phyloP scores from a whole-genome alignment of 1,139 yeast genomes.

The Pichia sp. region DNA sequence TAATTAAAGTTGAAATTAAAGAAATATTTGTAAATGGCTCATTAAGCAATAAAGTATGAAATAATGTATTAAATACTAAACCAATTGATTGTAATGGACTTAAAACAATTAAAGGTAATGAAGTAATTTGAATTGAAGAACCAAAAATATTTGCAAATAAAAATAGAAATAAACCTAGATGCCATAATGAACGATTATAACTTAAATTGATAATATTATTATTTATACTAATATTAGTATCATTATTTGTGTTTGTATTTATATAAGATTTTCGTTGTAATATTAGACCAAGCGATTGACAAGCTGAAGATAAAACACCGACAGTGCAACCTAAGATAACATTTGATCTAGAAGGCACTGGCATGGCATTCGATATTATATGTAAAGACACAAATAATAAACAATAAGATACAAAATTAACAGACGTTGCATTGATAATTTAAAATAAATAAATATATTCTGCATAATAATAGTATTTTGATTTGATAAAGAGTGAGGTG shows the following conservation, averaged over 20 bases:
- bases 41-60: constrained; percentile 60
- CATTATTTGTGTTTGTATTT: constrained; percentile 28
- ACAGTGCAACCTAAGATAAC: constrained; percentile 59
- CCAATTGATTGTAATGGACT: constrained; percentile 87
- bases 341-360: constrained; percentile 12
- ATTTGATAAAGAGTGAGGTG: too few species aligned
- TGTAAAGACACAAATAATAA: too few species aligned
- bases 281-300: constrained; percentile 78
- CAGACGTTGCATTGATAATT: too few species aligned
- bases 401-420: too few species aligned
- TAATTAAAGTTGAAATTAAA: constrained; percentile 58
- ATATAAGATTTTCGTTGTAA: constrained; percentile 77
- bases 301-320: constrained; percentile 72
- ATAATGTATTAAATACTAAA: constrained; percentile 73
- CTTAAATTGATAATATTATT: constrained; percentile 30
- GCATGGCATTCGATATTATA: too few species aligned
- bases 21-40: constrained; percentile 61
- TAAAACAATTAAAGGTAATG: constrained; percentile 71
- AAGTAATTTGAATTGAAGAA: constrained; percentile 74
- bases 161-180: constrained; percentile 65
- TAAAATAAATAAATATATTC: too few species aligned
- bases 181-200: constrained; percentile 64
- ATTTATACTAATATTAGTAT: too few species aligned
- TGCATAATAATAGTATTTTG: too few species aligned
- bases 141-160: constrained; percentile 73